A percentile compares a stretch with the other conserved stretches of the same genome.
Conservation (phyloP, 306 rosid species). For the Mimosa pudica region DNA sequence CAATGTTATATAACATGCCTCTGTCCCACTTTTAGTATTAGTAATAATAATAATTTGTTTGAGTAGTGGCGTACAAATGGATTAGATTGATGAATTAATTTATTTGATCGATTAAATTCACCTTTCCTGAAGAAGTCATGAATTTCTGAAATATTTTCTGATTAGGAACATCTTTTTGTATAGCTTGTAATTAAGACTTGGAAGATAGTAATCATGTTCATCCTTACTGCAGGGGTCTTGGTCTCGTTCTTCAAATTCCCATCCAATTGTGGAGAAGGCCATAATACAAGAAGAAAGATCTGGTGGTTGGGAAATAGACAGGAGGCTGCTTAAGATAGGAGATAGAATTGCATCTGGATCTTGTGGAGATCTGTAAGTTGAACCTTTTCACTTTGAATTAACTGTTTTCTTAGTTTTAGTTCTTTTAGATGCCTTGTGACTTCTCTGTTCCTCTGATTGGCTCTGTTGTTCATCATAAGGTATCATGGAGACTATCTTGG, state of each 20-base stretch:
- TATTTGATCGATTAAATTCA: background rate
- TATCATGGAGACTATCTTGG: constrained; percentile 83
- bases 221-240: constrained; percentile 78
- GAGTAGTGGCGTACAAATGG: background rate
- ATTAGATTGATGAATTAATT: no score
- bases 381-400: constrained; percentile 30
- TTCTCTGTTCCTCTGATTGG: constrained; percentile 26
- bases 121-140: background rate
- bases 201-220: background rate
- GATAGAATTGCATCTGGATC: constrained; percentile 96
- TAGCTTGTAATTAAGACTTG: constrained; percentile 18
- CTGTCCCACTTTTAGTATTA: background rate
- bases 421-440: background rate
- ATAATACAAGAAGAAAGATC: constrained; percentile 53
- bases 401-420: background rate
- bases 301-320: constrained; percentile 94
- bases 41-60: background rate
- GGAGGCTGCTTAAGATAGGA: constrained; percentile 82
- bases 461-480: constrained; percentile 47
- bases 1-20: background rate
- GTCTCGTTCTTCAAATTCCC: constrained; percentile 77
- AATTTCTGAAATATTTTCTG: background rate
- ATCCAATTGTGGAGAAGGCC: constrained; percentile 61
- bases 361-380: constrained; percentile 94
- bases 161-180: background rate